A percentile compares a stretch with the other conserved stretches of the same genome.
These are phyloP conservation scores for Ophidiomyces ophidiicola DNA, from an alignment of 2,329 filamentous ascomycete species.

Conservation along the genomic window DNA sequence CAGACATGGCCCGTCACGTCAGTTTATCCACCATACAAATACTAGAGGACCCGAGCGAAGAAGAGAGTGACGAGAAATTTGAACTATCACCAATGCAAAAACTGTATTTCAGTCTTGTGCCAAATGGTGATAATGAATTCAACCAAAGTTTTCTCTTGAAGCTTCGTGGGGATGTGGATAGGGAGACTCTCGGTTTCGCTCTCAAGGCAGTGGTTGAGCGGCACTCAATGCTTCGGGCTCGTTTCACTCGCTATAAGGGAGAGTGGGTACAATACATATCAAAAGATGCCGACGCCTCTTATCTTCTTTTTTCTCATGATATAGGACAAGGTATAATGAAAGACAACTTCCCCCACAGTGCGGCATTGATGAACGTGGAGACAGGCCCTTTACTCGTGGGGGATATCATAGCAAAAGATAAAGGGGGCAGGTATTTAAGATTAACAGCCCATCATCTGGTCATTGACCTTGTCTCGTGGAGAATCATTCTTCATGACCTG, in stretches of 20 bases:
- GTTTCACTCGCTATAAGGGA: conserved; percentile 13
- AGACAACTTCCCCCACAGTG: conserved; percentile 21
- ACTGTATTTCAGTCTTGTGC: conserved; percentile 15
- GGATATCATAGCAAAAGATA: conserved; percentile 31
- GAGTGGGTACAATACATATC: conserved; percentile 17
- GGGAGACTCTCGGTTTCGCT: conserved; percentile 1
- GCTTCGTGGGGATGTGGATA: not conserved
- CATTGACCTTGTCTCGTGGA: conserved; percentile 32
- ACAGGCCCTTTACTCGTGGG: conserved; percentile 31
- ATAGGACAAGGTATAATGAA: not conserved
- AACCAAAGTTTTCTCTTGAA: conserved; percentile 16
- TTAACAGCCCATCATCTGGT: conserved; percentile 30
- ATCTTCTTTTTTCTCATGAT: not conserved
- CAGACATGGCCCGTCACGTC: not conserved
- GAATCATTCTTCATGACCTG: conserved; percentile 29
- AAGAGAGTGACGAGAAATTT: conserved; percentile 9
- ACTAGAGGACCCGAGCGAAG: not conserved
- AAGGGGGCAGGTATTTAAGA: conserved; percentile 22
- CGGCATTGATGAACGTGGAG: conserved; percentile 26
- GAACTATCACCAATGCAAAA: conserved; percentile 18
- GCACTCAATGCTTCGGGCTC: conserved; percentile 18
- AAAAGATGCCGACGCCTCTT: not conserved
- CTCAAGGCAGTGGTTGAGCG: conserved; percentile 10
- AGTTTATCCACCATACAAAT: not conserved
- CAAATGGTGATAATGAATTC: conserved; percentile 13